Evolutionary conservation across 1,284 basidiomycete genomes (phyloP), one percentile per base, ranked within the genome.

Genomic region (Wolfiporia cocos): DNA sequence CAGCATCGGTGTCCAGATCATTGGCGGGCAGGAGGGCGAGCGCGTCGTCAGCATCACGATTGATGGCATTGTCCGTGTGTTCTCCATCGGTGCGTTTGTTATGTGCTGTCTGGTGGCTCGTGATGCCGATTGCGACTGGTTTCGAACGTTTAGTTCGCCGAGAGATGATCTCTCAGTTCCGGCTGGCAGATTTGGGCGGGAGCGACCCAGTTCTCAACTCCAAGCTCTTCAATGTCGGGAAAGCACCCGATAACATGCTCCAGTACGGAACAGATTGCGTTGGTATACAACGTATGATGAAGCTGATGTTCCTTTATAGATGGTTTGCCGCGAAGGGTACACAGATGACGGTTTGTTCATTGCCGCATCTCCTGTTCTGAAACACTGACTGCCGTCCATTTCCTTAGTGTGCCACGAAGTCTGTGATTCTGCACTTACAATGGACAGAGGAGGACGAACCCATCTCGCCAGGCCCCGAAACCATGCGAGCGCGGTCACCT

Each of bases 101-200:
- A 4, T 15, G n/a, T 26, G 14, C 22, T 6, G 26, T 17, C 21
- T 5, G 11, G 17, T 3, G 20, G 34, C 19, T 12, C 19, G 15
- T 46, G 29, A 39, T 35, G 41, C 34, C 22, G 23, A 17, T 39
- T 45, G 12, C 38, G 39, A 39, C n/a, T n/a, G 5, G 41, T 44
- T 23, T 47, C 18, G 24, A 4, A n/a, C 21, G 17, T 29, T 5
- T 41, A 81, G 79, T 79, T 53, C 73, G 74, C 44, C 69, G 89
- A 45, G 88, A 92, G 64, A 93, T 95, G 92, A 76, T 94, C 14
- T 88, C 86, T 11, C 89, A 93, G 58, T 94, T 90, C 69, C 89
- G 83, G 60, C 68, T 95, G 28, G 77, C 81, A 10, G 89, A 92
- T 49, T 67, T 95, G 26, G 85, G 82, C n/a, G 77, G 67, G 0